Evolutionary conservation across 2,329 filamentous ascomycete genomes (phyloP).

Genomic region (Aureobasidium sp.): DNA sequence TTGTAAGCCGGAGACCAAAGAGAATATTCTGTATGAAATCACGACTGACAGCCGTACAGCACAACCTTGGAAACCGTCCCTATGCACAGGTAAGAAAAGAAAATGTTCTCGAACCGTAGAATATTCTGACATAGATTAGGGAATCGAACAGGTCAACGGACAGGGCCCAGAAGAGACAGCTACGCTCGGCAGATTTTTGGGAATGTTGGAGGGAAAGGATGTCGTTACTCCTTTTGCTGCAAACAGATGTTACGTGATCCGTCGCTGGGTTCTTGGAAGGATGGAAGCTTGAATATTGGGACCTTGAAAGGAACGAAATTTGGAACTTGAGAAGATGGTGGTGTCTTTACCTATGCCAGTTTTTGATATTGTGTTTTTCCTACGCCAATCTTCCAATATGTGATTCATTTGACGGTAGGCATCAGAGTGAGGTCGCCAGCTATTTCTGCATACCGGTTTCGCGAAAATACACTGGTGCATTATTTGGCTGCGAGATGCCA

Average conservation of each 20-base stretch:
- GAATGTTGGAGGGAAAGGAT: background rate
- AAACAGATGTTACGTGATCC: background rate
- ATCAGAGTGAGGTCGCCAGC: too few relatives aligned
- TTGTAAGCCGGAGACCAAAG: background rate
- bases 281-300: background rate
- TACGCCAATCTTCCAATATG: background rate
- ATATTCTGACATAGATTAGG: background rate
- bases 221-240: background rate
- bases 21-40: background rate
- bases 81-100: background rate
- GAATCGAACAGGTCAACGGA: background rate
- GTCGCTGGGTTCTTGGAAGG: background rate
- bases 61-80: conserved; percentile 2
- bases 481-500: background rate
- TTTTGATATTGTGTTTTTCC: background rate
- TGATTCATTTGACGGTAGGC: too few relatives aligned
- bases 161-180: background rate
- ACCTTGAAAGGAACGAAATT: background rate
- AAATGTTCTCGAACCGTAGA: background rate
- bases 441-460: too few relatives aligned
- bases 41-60: background rate
- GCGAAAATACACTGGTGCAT: too few relatives aligned
- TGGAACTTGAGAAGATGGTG: background rate
- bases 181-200: background rate
- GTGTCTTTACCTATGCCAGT: background rate